These are phyloP conservation scores for Linum lewisii DNA, from an alignment of 345 rosid species.

Conservation along the genomic window DNA sequence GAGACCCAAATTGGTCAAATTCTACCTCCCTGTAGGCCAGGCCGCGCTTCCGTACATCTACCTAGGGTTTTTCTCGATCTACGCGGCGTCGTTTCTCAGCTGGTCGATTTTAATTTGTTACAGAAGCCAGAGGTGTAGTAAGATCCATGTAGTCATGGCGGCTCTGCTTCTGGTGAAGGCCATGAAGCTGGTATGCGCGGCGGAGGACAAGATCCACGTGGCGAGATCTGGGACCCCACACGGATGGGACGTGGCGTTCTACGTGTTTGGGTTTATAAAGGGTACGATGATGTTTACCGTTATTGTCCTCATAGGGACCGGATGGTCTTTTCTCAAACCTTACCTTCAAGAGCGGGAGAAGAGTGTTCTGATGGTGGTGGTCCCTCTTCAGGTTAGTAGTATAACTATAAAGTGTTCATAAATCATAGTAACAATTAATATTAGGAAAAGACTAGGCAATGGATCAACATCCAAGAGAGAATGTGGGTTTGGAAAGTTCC, in stretches of 20 bases:
- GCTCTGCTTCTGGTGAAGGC: slow-evolving; percentile 40
- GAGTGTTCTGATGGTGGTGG: slow-evolving; percentile 31
- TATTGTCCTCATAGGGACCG: slow-evolving; percentile 43
- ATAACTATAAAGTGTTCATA: no score
- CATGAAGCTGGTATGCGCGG: slow-evolving; percentile 39
- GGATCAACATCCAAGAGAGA: no score
- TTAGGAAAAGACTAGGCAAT: no score
- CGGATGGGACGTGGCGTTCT: slow-evolving; percentile 54
- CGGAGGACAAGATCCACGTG: slow-evolving; percentile 32
- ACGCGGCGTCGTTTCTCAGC: slow-evolving; percentile 13
- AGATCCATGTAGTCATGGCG: slow-evolving; percentile 39
- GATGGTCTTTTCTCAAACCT: slow-evolving; percentile 52
- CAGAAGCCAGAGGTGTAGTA: slow-evolving; percentile 24
- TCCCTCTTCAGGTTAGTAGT: slow-evolving; percentile 39
- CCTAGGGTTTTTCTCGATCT: slow-evolving; percentile 24
- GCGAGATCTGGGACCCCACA: slow-evolving; percentile 42
- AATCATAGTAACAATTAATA: no score
- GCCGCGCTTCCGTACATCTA: slow-evolving; percentile 29
- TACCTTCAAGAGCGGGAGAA: slow-evolving; percentile 49
- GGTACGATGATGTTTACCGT: slow-evolving; percentile 50
- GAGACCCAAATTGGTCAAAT: no score
- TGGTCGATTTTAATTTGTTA: slow-evolving; percentile 25
- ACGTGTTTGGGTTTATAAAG: slow-evolving; percentile 46
- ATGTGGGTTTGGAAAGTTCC: no score
- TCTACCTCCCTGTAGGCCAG: slow-evolving; percentile 45